phyloP scores from a whole-genome alignment of 352 stramenopile genomes.

The Phytophthora nicotianae region DNA sequence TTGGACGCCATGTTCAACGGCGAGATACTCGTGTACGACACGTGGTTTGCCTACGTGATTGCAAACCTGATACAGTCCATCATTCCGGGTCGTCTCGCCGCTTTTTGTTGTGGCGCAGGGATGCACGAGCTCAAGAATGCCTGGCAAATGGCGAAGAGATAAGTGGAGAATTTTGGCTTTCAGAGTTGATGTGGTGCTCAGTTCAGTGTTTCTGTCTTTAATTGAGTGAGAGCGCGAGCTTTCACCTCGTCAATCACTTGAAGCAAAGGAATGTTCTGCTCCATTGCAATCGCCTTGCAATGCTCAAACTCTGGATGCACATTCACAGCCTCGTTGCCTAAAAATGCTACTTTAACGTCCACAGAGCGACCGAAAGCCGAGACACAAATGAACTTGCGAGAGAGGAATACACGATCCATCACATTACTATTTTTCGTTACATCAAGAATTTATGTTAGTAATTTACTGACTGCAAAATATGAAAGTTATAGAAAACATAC shows the following conservation, averaged over 20 bases:
- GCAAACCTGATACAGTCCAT: constrained; percentile 33
- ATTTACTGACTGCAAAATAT: constrained; percentile 2
- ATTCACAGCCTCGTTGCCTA: constrained; percentile 61
- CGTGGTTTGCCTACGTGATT: constrained; percentile 49
- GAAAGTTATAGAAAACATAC: too few relatives aligned
- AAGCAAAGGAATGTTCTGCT: constrained; percentile 47
- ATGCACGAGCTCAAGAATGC: constrained; percentile 48
- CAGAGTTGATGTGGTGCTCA: too few relatives aligned
- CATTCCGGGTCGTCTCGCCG: constrained; percentile 35
- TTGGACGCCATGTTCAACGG: constrained; percentile 71
- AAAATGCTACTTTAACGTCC: constrained; percentile 65
- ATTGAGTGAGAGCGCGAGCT: constrained; percentile 34
- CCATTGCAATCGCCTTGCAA: constrained; percentile 70
- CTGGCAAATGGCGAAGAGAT: constrained; percentile 46
- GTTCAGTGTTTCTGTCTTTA: constrained; percentile 2
- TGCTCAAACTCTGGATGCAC: constrained; percentile 85
- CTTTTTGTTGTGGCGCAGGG: constrained; percentile 29
- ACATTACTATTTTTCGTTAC: constrained; percentile 47
- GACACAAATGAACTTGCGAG: constrained; percentile 57
- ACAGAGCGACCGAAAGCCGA: constrained; percentile 50
- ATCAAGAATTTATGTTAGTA: constrained; percentile 18
- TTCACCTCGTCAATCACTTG: constrained; percentile 69
- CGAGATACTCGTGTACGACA: constrained; percentile 56
- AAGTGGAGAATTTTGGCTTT: constrained; percentile 5
- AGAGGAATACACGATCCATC: constrained; percentile 63